phyloP scores from a whole-genome alignment of 1,284 basidiomycete species.

The Earliella scabrosa region DNA sequence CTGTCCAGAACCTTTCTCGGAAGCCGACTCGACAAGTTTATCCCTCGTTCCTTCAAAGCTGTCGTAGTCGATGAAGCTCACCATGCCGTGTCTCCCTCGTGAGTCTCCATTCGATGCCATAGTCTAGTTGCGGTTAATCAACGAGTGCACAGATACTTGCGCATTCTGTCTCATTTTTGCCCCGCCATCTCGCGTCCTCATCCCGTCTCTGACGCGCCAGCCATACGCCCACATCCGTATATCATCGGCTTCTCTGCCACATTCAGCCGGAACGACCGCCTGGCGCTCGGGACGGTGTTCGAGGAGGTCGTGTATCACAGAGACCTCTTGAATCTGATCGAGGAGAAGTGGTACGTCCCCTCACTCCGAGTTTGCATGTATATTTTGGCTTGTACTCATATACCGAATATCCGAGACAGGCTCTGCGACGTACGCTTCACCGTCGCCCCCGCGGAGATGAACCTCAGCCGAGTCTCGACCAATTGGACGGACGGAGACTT shows the following conservation, averaged over 20 bases:
- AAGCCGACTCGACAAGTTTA: conserved; percentile 77
- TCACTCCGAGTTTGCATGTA: too few species aligned
- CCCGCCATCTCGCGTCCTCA: conserved; percentile 60
- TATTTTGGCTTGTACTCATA: too few species aligned
- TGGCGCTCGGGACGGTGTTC: conserved; percentile 88
- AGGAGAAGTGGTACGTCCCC: conserved; percentile 76
- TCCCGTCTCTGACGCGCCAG: conserved; percentile 33
- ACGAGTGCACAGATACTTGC: conserved; percentile 62
- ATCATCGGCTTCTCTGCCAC: conserved; percentile 96
- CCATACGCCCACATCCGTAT: conserved; percentile 52
- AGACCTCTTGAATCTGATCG: conserved; percentile 93
- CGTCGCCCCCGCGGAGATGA: too few species aligned
- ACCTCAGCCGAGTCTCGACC: too few species aligned
- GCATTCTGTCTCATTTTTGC: conserved; percentile 80
- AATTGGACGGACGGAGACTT: conserved; percentile 79
- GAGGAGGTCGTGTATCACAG: conserved; percentile 93
- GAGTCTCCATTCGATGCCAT: conserved; percentile 32
- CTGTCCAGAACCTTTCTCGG: too few species aligned
- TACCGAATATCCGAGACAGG: too few species aligned
- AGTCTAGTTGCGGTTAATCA: not conserved
- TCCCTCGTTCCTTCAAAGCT: conserved; percentile 73
- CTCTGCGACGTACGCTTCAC: too few species aligned
- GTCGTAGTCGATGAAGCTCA: conserved; percentile 95
- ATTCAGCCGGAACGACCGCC: conserved; percentile 89
- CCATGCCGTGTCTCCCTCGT: conserved; percentile 92